Evolutionary conservation across 2,329 filamentous ascomycete species (phyloP).

Genomic region (Botrytis fragariae): DNA sequence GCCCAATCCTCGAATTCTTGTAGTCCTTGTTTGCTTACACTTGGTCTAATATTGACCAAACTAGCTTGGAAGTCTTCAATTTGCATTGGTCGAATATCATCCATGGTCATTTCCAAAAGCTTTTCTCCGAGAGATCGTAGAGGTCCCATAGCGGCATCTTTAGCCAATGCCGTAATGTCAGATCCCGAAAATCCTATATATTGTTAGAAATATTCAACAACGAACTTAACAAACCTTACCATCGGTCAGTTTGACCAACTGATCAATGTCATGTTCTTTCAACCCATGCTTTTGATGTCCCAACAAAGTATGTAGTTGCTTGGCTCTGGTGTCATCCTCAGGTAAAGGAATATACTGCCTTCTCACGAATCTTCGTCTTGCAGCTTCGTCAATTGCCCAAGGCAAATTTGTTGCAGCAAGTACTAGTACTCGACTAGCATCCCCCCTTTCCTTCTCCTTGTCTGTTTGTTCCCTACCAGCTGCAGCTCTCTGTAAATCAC

Average conservation of each 20-base stretch:
- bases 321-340: constrained; percentile 74
- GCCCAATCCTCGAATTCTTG: constrained; percentile 95
- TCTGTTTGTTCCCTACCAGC: constrained; percentile 73
- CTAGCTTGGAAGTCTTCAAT: constrained; percentile 82
- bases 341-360: constrained; percentile 95
- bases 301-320: constrained; percentile 75
- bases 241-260: constrained; percentile 77
- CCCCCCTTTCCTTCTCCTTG: constrained; percentile 68
- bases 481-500: constrained; percentile 85
- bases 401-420: constrained; percentile 93
- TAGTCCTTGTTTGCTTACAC: constrained; percentile 80
- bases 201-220: constrained; percentile 20
- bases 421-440: constrained; percentile 85
- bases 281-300: constrained; percentile 74
- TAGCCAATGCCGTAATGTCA: constrained; percentile 93
- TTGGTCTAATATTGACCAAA: constrained; percentile 80
- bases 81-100: constrained; percentile 85
- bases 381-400: constrained; percentile 97
- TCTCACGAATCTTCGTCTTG: constrained; percentile 82
- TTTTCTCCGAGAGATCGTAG: constrained; percentile 86
- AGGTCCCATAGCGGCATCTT: constrained; percentile 97
- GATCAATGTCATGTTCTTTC: constrained; percentile 66
- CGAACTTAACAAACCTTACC: constrained; percentile 27
- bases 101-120: constrained; percentile 85
- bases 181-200: constrained; percentile 87